phyloP scores from a whole-genome alignment of 108 stramenopile genomes.

The Cylindrotheca closterium region DNA sequence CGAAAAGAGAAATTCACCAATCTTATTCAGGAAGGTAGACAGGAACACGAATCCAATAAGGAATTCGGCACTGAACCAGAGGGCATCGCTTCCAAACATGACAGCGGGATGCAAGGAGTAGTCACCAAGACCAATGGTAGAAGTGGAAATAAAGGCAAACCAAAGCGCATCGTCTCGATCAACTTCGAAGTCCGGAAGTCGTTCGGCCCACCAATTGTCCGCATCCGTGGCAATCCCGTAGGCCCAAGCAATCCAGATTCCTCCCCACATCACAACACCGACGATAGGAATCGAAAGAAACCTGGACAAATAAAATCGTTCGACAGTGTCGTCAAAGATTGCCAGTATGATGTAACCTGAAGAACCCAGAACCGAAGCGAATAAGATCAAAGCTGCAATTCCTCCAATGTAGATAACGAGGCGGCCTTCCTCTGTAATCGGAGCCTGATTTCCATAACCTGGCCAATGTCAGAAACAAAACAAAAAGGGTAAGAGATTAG shows the following conservation, averaged over 20 bases:
- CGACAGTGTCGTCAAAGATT: slow-evolving; percentile 30
- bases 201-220: slow-evolving; percentile 7
- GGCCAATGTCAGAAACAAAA: background rate
- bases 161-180: slow-evolving; percentile 39
- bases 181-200: slow-evolving; percentile 2
- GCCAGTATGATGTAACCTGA: slow-evolving; percentile 29
- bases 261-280: slow-evolving; percentile 32
- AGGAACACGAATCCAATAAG: slow-evolving; percentile 30
- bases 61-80: slow-evolving; percentile 15
- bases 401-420: slow-evolving; percentile 34
- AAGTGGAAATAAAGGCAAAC: slow-evolving; percentile 43
- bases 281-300: background rate
- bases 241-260: slow-evolving; percentile 27
- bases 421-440: slow-evolving; percentile 32
- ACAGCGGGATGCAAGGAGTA: slow-evolving; percentile 39
- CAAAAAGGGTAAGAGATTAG: background rate
- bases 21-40: slow-evolving; percentile 20
- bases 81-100: slow-evolving; percentile 21
- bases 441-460: slow-evolving; percentile 57
- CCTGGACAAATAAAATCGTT: slow-evolving; percentile 6
- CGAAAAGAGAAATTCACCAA: slow-evolving; percentile 2
- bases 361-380: slow-evolving; percentile 29
- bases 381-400: slow-evolving; percentile 35
- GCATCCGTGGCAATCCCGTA: slow-evolving; percentile 14
- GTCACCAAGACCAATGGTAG: slow-evolving; percentile 54